These are phyloP conservation scores for Aspergillus flavus DNA, from an alignment of 2,329 filamentous ascomycete species.

Conservation along the genomic window DNA sequence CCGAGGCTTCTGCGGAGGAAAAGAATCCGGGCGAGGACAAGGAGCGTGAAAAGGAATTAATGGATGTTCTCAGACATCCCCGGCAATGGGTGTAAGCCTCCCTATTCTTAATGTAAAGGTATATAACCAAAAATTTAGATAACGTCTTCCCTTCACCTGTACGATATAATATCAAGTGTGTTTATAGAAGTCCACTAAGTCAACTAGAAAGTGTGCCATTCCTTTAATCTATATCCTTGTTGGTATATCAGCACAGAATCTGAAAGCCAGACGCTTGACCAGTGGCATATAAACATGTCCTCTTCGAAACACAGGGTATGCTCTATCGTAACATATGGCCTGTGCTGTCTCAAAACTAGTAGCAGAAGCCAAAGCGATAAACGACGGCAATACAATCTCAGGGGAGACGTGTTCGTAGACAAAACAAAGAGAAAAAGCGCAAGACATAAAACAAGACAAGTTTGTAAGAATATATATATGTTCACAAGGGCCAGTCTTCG, in stretches of 20 bases:
- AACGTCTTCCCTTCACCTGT: not conserved
- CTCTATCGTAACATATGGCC: not conserved
- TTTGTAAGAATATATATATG: not conserved
- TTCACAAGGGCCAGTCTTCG: not conserved
- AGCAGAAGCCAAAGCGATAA: not conserved
- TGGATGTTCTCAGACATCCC: conserved; percentile 69
- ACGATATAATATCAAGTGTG: not conserved
- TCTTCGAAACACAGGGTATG: not conserved
- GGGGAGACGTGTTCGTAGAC: not conserved
- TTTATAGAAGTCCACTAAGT: not conserved
- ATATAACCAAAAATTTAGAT: not conserved
- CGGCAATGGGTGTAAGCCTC: conserved; percentile 59
- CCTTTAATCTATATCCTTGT: not conserved
- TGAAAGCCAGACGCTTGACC: not conserved
- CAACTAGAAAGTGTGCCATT: not conserved
- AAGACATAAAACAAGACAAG: not conserved
- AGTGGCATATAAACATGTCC: not conserved
- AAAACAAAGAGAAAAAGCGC: not conserved
- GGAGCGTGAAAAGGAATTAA: conserved; percentile 69
- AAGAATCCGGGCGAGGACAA: conserved; percentile 38
- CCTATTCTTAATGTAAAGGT: not conserved
- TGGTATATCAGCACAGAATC: not conserved
- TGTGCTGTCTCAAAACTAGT: not conserved
- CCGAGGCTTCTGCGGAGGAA: conserved; percentile 53
- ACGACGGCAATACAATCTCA: conserved; percentile 1